These are phyloP conservation scores for Stachybotrys chlorohalonatus DNA, from an alignment of 2,329 filamentous ascomycete genomes.

Conservation along the genomic window DNA sequence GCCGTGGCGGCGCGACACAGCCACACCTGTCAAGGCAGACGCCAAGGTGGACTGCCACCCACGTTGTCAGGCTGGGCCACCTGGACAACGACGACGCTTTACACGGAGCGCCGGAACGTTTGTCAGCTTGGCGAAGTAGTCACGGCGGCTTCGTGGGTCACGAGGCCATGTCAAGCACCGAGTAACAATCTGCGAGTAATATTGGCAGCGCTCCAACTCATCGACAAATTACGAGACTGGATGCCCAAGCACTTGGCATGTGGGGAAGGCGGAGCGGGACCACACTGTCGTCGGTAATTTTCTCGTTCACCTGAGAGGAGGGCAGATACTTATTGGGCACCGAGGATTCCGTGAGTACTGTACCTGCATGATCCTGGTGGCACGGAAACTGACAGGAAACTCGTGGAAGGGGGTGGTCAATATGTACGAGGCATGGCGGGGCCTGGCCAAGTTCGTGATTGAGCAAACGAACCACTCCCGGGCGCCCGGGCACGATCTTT, in stretches of 20 bases:
- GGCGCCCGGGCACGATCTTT: not conserved
- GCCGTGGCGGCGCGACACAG: not conserved
- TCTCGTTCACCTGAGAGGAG: not conserved
- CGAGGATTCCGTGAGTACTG: not conserved
- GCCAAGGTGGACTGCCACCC: not conserved
- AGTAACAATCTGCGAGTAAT: not conserved
- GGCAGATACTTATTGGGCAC: not conserved
- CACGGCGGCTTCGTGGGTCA: not conserved
- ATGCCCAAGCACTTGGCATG: not conserved
- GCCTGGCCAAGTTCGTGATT: too few relatives aligned
- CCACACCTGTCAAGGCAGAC: not conserved
- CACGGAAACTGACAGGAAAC: not conserved
- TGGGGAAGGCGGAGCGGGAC: not conserved
- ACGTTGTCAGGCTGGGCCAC: too few relatives aligned
- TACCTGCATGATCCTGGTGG: not conserved
- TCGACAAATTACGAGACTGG: not conserved
- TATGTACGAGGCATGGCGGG: too few relatives aligned
- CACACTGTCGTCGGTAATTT: not conserved
- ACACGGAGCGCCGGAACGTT: not conserved
- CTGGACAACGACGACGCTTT: not conserved
- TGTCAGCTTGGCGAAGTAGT: not conserved
- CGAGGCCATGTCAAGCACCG: not conserved
- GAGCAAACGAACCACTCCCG: too few relatives aligned
- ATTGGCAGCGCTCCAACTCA: not conserved
- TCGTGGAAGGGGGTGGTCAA: too few relatives aligned